Percentiles rank a stretch among this genome's conserved stretches.
phyloP scores from a whole-genome alignment of 345 rosid species.

The Populus nigra region DNA sequence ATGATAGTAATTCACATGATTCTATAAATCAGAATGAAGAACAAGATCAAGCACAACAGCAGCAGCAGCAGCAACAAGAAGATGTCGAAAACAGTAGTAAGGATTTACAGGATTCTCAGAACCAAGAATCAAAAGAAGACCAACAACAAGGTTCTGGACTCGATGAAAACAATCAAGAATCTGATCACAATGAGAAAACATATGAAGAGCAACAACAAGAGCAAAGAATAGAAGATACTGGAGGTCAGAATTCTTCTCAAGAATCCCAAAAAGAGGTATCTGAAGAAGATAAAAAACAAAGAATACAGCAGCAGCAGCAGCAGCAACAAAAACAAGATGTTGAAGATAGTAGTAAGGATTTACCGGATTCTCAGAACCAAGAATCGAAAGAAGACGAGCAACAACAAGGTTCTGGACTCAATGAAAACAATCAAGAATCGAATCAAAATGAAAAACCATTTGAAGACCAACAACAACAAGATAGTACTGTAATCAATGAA shows the following conservation, averaged over 20 bases:
- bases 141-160: background rate
- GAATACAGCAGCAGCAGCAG: conserved; percentile 37
- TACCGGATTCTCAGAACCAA: conserved; percentile 4
- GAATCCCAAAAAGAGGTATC: conserved; percentile 27
- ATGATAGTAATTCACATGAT: background rate
- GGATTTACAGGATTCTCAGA: conserved; percentile 3
- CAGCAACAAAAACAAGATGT: background rate
- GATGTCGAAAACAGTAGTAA: background rate
- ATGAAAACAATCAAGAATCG: background rate
- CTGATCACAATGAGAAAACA: background rate
- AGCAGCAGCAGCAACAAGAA: conserved; percentile 6
- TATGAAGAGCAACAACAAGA: background rate
- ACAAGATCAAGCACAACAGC: background rate
- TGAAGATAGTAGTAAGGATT: background rate
- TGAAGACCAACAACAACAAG: conserved; percentile 1
- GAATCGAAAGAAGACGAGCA: background rate
- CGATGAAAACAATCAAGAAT: background rate
- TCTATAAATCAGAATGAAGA: background rate
- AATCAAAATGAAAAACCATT: background rate
- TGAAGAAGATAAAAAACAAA: conserved; percentile 25
- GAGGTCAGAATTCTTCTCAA: conserved; percentile 26
- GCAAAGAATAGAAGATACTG: conserved; percentile 45
- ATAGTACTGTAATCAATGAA: background rate
- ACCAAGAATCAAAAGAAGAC: conserved; percentile 1
- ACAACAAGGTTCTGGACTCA: background rate